phyloP scores from a whole-genome alignment of 495 filamentous ascomycete species.

The Daldinia loculata region DNA sequence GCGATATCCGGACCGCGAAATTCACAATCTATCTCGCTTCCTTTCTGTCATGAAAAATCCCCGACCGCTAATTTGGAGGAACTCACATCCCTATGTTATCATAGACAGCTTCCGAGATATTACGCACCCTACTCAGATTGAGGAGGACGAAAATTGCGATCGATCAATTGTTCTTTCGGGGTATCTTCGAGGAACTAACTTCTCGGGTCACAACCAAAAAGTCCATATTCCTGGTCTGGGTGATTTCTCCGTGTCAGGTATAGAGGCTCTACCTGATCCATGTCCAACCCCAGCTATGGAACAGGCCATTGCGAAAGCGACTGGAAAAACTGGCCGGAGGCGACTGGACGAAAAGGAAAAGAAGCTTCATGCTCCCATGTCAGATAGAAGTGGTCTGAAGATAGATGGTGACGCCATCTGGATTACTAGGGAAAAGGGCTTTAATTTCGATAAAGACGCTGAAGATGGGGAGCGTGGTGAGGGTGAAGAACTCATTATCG shows the following conservation, averaged over 20 bases:
- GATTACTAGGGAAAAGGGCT: slow-evolving; percentile 66
- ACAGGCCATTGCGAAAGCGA: slow-evolving; percentile 79
- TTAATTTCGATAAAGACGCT: slow-evolving; percentile 78
- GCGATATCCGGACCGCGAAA: slow-evolving; percentile 93
- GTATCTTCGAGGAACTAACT: slow-evolving; percentile 95
- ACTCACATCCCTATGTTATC: slow-evolving; percentile 91
- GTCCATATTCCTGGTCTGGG: slow-evolving; percentile 94
- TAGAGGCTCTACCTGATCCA: slow-evolving; percentile 90
- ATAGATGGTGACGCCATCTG: slow-evolving; percentile 67
- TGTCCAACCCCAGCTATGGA: slow-evolving; percentile 94
- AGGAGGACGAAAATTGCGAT: slow-evolving; percentile 87
- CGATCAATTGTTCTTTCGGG: slow-evolving; percentile 90
- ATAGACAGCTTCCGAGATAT: slow-evolving; percentile 94
- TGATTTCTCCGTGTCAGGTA: slow-evolving; percentile 83
- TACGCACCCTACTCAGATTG: slow-evolving; percentile 88
- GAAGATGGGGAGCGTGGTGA: slow-evolving; percentile 79
- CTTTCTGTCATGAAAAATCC: slow-evolving; percentile 99
- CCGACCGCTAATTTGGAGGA: slow-evolving; percentile 93
- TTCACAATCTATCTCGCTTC: slow-evolving; percentile 94
- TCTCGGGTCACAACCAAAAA: slow-evolving; percentile 82
- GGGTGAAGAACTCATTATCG: slow-evolving; percentile 92
- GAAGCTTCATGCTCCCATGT: slow-evolving; percentile 95
- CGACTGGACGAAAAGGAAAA: slow-evolving; percentile 95
- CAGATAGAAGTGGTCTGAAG: slow-evolving; percentile 89
- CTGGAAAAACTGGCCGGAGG: slow-evolving; percentile 78